A percentile compares a stretch with the other conserved stretches of the same genome.
phyloP scores from a whole-genome alignment of 179 eudicot genomes.

The Heliamphora pulchella region DNA sequence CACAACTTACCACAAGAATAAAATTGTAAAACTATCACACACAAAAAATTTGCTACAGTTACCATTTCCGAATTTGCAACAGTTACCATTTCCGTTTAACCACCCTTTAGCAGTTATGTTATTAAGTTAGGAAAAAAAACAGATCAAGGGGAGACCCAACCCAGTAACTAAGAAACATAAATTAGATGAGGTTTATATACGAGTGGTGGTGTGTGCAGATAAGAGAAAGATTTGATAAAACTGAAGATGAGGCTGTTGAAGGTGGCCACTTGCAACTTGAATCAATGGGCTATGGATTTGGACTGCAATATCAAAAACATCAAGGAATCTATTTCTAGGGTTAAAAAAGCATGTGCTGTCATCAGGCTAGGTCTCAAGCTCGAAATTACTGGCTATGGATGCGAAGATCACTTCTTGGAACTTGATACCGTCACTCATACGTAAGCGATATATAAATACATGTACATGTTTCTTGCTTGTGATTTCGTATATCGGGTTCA shows the following conservation, averaged over 20 bases:
- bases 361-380: conserved; percentile 97
- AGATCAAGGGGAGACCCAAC: too few species aligned
- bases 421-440: conserved; percentile 81
- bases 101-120: too few species aligned
- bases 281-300: conserved; percentile 99
- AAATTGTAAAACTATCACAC: too few species aligned
- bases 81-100: too few species aligned
- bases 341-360: conserved; percentile 67
- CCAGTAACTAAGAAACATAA: too few species aligned
- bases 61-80: too few species aligned
- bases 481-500: background rate
- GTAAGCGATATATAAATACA: conserved; percentile 26
- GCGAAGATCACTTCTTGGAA: conserved; percentile 91
- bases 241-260: conserved; percentile 75
- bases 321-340: conserved; percentile 58
- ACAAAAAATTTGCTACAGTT: too few species aligned
- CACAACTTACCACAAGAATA: too few species aligned
- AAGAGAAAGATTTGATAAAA: background rate
- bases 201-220: conserved; percentile 1
- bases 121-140: too few species aligned
- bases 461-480: background rate
- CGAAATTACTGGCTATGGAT: conserved; percentile 91
- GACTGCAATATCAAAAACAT: conserved; percentile 73
- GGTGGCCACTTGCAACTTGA: conserved; percentile 89
- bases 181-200: background rate